These are phyloP conservation scores for Cronartium quercuum DNA, from an alignment of 1,284 basidiomycete genomes.

Conservation along the genomic window DNA sequence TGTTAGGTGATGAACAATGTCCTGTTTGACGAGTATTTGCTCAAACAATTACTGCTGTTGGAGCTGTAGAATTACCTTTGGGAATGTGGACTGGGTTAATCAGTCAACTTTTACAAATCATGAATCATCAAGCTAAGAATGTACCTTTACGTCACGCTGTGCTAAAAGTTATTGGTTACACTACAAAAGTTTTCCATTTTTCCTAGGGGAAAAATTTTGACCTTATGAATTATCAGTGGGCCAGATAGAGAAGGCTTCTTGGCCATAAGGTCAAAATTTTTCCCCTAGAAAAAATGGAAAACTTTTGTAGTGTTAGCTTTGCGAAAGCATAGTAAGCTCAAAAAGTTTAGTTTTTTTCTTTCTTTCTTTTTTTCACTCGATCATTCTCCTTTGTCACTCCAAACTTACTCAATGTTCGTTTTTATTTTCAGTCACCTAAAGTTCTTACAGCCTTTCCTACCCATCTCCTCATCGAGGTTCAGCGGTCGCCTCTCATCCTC, in stretches of 20 bases:
- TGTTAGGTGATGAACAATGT: slow-evolving; percentile 66
- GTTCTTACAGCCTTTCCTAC: slow-evolving; percentile 50
- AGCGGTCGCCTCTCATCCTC: neutral
- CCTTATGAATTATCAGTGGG: too few species aligned
- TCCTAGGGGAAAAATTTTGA: too few species aligned
- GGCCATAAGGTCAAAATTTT: too few species aligned
- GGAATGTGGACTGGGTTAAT: slow-evolving; percentile 87
- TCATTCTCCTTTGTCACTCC: slow-evolving; percentile 21
- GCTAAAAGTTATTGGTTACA: slow-evolving; percentile 88
- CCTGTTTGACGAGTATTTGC: slow-evolving; percentile 81
- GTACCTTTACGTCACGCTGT: slow-evolving; percentile 77
- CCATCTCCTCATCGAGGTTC: neutral
- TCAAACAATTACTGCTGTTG: slow-evolving; percentile 88
- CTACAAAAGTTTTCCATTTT: too few species aligned
- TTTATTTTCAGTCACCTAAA: slow-evolving; percentile 69
- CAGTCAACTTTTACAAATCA: slow-evolving; percentile 75
- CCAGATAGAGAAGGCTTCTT: too few species aligned
- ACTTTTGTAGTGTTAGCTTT: too few species aligned
- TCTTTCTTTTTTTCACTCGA: neutral
- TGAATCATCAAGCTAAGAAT: slow-evolving; percentile 58
- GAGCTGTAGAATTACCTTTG: slow-evolving; percentile 80
- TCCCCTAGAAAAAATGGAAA: too few species aligned
- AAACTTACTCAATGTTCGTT: too few species aligned
- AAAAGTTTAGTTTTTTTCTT: too few species aligned
- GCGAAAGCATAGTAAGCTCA: slow-evolving; percentile 80